These are phyloP conservation scores for Telfairia occidentalis DNA, from an alignment of 331 rosid species.

Conservation along the genomic window DNA sequence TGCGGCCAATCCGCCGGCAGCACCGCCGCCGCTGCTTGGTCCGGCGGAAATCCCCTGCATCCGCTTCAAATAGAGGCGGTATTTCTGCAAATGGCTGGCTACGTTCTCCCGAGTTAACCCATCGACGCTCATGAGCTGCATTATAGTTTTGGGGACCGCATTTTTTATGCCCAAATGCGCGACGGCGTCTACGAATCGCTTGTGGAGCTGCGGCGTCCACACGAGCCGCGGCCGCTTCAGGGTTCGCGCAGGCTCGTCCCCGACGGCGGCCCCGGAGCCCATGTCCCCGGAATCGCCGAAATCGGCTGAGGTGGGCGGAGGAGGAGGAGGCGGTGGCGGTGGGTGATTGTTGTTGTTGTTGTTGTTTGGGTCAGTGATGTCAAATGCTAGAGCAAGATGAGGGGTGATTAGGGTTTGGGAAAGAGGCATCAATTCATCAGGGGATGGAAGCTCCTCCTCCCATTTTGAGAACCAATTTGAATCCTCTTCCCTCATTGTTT, in stretches of 20 bases:
- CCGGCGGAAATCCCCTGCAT: slow-evolving; percentile 41
- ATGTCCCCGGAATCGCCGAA: slow-evolving; percentile 48
- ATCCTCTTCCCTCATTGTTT: slow-evolving; percentile 49
- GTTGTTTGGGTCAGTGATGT: slow-evolving; percentile 24
- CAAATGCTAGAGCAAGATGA: slow-evolving; percentile 60
- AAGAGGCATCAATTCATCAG: slow-evolving; percentile 43
- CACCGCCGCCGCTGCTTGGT: slow-evolving; percentile 11
- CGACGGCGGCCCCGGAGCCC: slow-evolving; percentile 42
- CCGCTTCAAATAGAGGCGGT: slow-evolving; percentile 59
- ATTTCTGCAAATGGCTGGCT: slow-evolving; percentile 62
- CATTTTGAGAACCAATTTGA: slow-evolving; percentile 53
- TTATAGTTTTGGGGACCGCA: slow-evolving; percentile 69
- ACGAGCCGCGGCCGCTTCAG: slow-evolving; percentile 59
- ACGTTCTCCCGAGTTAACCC: slow-evolving; percentile 62
- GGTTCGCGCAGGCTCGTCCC: slow-evolving; percentile 51
- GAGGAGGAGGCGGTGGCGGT: slow-evolving; percentile 23
- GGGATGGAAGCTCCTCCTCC: slow-evolving; percentile 50
- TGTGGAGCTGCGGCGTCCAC: slow-evolving; percentile 69
- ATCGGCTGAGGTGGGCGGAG: slow-evolving; percentile 40
- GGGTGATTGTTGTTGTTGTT: slow-evolving; percentile 11
- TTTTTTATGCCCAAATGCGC: slow-evolving; percentile 60
- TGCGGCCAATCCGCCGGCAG: slow-evolving; percentile 3
- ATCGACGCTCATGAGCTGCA: slow-evolving; percentile 74
- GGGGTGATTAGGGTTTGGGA: slow-evolving; percentile 65
- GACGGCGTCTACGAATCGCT: slow-evolving; percentile 57